Evolutionary conservation across 257 asterid genomes (phyloP).

Genomic region (Solanum dulcamara): DNA sequence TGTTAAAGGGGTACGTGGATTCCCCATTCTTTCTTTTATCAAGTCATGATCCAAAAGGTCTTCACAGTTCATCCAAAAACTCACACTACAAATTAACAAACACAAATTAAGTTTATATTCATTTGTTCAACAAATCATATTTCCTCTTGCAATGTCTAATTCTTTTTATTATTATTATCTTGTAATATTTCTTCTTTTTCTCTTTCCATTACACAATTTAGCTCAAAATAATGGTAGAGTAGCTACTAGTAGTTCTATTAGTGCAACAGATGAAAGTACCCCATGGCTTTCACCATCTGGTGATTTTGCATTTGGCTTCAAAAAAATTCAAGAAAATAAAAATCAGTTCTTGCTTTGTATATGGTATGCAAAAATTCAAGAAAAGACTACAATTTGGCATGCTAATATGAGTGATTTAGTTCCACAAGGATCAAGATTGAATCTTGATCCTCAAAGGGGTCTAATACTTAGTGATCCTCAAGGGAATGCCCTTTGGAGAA

Average conservation of each 20-base stretch:
- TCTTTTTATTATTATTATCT: not conserved
- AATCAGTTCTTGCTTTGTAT: conserved; percentile 35
- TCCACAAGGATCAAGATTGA: conserved; percentile 27
- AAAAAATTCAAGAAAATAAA: not conserved
- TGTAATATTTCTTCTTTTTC: conserved; percentile 3
- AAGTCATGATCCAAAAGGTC: too few relatives aligned
- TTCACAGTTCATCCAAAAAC: not conserved
- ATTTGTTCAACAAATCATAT: not conserved
- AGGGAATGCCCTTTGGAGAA: conserved; percentile 11
- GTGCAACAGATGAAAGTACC: conserved; percentile 14
- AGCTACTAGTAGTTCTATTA: conserved; percentile 7
- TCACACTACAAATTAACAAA: not conserved
- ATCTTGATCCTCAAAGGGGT: conserved; percentile 15
- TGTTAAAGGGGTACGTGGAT: too few relatives aligned
- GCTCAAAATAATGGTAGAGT: conserved; percentile 26
- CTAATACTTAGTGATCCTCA: conserved; percentile 33
- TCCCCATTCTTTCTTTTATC: too few relatives aligned
- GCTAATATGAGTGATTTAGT: conserved; percentile 13
- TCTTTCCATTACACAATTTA: not conserved
- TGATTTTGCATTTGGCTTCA: conserved; percentile 55
- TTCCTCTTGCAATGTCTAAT: conserved; percentile 5
- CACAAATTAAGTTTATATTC: not conserved
- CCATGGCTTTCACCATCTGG: conserved; percentile 53
- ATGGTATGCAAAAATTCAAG: conserved; percentile 41
- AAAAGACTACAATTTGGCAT: conserved; percentile 44